Conservation (phyloP, 106 monocot species). For the Dendrobium nobile region DNA sequence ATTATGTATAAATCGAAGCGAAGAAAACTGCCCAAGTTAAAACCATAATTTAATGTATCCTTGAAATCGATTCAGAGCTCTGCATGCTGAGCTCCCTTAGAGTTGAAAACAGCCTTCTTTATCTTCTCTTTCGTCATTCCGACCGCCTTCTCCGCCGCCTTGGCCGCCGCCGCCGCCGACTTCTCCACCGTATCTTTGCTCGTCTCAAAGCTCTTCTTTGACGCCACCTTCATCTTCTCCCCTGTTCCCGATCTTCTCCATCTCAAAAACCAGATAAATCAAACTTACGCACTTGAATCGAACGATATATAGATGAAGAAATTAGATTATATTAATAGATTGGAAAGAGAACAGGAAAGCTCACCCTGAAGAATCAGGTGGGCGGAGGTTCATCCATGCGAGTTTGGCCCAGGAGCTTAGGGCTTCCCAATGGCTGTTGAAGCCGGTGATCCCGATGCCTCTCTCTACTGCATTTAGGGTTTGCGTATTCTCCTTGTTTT, state of each 20-base stretch:
- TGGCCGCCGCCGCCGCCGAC: not conserved
- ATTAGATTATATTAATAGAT: not conserved
- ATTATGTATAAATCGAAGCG: not conserved
- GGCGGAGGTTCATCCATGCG: conserved; percentile 33
- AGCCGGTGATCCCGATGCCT: conserved; percentile 46
- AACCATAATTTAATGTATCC: not conserved
- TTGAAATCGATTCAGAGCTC: conserved; percentile 1
- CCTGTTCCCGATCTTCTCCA: not conserved
- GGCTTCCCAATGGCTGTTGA: conserved; percentile 34
- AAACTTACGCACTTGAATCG: not conserved
- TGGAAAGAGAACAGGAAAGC: not conserved
- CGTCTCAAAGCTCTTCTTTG: conserved; percentile 3
- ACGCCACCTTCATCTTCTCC: conserved; percentile 4
- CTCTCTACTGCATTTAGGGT: conserved; percentile 24
- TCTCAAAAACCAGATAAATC: not conserved
- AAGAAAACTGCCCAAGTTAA: not conserved
- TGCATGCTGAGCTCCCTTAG: not conserved
- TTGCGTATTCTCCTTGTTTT: conserved; percentile 2
- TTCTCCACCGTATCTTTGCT: not conserved
- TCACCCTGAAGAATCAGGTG: conserved; percentile 27
- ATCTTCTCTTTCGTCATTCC: not conserved
- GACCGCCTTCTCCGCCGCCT: not conserved
- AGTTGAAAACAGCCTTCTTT: not conserved
- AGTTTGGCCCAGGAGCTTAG: conserved; percentile 34
- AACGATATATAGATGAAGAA: no score